Evolutionary conservation across 2,329 filamentous ascomycete genomes (phyloP).

Genomic region (Venturia aucupariae): DNA sequence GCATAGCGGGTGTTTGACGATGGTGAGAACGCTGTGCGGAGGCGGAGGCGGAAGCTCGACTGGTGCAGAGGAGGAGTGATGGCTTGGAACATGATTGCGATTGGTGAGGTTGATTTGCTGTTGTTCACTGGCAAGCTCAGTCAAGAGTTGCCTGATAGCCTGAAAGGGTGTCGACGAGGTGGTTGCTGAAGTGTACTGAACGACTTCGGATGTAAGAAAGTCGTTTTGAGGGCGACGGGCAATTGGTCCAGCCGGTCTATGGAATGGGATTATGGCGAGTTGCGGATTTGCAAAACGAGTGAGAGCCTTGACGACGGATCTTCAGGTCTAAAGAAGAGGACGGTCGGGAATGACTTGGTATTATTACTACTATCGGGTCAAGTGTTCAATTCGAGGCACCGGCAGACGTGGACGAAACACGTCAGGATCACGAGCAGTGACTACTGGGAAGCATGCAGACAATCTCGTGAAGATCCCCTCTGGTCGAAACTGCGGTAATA

Average conservation of each 20-base stretch:
- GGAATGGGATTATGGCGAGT: background rate
- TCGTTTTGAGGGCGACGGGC: background rate
- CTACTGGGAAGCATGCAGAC: background rate
- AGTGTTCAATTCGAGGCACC: background rate
- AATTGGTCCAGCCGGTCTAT: background rate
- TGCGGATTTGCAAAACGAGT: background rate
- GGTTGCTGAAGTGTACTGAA: background rate
- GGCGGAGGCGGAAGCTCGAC: slow-evolving; percentile 12
- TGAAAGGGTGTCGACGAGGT: background rate
- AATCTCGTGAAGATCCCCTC: background rate
- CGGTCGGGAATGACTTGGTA: background rate
- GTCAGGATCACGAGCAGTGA: background rate
- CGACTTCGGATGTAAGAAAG: background rate
- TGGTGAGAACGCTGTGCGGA: slow-evolving; percentile 12
- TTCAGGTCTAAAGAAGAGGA: background rate
- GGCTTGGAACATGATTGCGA: slow-evolving; percentile 10
- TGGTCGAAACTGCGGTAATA: slow-evolving; percentile 10
- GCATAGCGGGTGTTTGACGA: slow-evolving; percentile 1
- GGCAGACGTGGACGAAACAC: slow-evolving; percentile 3
- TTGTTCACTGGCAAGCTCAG: slow-evolving; percentile 12
- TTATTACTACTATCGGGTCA: background rate
- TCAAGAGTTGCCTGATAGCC: slow-evolving; percentile 15
- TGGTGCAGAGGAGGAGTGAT: slow-evolving; percentile 10
- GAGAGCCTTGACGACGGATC: background rate
- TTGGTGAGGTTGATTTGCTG: slow-evolving; percentile 1